Conservation (phyloP, 768 basidiomycete species). For the Leccinum subgranulosum region DNA sequence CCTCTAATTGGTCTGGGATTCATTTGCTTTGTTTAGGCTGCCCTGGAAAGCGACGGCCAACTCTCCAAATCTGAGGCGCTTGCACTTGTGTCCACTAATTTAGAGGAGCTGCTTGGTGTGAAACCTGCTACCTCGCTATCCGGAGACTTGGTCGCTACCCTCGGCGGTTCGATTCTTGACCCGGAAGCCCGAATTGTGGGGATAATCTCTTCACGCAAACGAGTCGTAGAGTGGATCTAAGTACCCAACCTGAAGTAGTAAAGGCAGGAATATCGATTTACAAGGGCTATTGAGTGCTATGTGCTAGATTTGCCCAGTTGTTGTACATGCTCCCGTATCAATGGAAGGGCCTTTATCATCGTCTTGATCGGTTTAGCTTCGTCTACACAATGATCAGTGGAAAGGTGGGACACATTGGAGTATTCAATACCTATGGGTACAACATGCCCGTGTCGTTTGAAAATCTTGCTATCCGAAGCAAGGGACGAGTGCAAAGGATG, state of each 20-base stretch:
- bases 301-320: conserved; percentile 17
- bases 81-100: conserved; percentile 50
- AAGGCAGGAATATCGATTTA: conserved; percentile 1
- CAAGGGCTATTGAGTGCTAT: conserved; percentile 6
- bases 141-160: conserved; percentile 56
- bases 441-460: conserved; percentile 65
- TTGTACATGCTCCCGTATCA: conserved; percentile 57
- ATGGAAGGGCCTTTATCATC: conserved; percentile 62
- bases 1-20: not conserved
- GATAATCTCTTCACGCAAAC: conserved; percentile 47
- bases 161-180: conserved; percentile 52
- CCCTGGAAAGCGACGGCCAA: conserved; percentile 36
- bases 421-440: conserved; percentile 54
- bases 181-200: conserved; percentile 48
- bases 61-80: conserved; percentile 48
- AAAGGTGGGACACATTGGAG: not conserved
- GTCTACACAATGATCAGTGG: conserved; percentile 36
- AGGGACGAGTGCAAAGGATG: conserved; percentile 59
- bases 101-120: conserved; percentile 45
- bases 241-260: conserved; percentile 6
- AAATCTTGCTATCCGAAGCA: conserved; percentile 35
- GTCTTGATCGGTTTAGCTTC: conserved; percentile 74
- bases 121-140: conserved; percentile 11
- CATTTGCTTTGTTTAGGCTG: conserved; percentile 29
- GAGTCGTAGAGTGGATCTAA: conserved; percentile 50